Base-by-base conservation (phyloP, 352 stramenopile genomes). In the Thraustochytrium sp. region DNA sequence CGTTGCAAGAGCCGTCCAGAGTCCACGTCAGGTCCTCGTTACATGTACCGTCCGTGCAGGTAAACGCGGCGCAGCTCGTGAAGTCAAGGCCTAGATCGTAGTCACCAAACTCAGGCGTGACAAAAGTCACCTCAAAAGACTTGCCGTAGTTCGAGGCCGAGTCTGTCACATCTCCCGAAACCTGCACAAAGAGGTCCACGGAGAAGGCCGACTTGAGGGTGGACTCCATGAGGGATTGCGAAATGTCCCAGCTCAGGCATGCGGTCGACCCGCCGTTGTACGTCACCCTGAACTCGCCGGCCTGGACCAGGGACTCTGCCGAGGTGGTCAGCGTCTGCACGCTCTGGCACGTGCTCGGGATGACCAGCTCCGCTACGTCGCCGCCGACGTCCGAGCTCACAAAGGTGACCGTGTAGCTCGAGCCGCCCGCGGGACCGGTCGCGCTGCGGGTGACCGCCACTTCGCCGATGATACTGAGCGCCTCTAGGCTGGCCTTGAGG, bases 401-500 rank as follows among this genome's bases (percentile, higher is more conserved):
- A 82, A 93, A 95, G 34, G 88, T 89, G 37, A 95, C 88, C 5
- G 87, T 90, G 75, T 92, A 95, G 2, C 85, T 88, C 85, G 90
- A 93, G 26, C 89, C 90, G 86, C 92, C 92, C 42, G 88, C 88
- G 53, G 90, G 86, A 37, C 87, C 91, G 21, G 88, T 86, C 13
- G 59, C 59, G 85, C 72, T 16, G 83, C 82, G 29, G 85, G 90
- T 54, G 31, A 56, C 38, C 37, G 46, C 65, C 21, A 97, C 92
- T 0, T 86, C 87, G 0, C 88, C 92, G 3, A 97, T 84, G 2
- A 90, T 94, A 1, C 90, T 85, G 4, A 97, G 61, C 0, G 90
- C 85, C 72, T 97, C 89, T 0, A 97, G 87, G 0, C 90, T 89
- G 0, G 88, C 86, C 83, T 95, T 90, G 74, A 97, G 87, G n/a